Evolutionary conservation across 345 rosid genomes (phyloP), one percentile per base, ranked within the genome.

Genomic region (Populus tremula): DNA sequence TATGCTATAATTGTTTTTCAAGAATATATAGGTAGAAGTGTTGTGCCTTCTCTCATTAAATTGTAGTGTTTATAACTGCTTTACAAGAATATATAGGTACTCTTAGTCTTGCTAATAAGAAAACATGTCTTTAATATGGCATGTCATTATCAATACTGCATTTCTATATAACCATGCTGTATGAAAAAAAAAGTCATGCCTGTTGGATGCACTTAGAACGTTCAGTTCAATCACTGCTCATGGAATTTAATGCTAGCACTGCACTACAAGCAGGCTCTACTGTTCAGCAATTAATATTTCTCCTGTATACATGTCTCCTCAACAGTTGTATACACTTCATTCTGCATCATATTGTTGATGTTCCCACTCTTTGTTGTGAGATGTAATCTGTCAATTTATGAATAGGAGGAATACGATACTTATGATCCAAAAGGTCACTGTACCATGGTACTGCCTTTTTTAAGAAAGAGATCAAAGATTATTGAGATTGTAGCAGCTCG

Each of bases 391-490:
- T 47, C 18, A 14, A 59, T 47, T 13, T 72, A 73, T 65, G 27
- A 47, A 78, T 79, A 94, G 98, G 96, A 89, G 84, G 94, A 94
- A 79, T 94, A 91, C 38, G 98, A 94, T 79, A 94, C 97, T 20
- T 96, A 94, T 81, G 97, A 94, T 81, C 96, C 96, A 2, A 92
- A 91, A 66, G 98, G 96, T 9, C 96, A 88, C 59, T 88, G 89
- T 70, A 76, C 93, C 2, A 85, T 88, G 38, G 97, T 90, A 16
- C 82, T 94, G 70, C 96, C 97, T 21, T 91, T 92, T 82, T 79
- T 94, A 79, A 91, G 88, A 90, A 94, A 94, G 82, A 87, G 96
- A 74, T 86, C 96, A 1, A 94, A 92, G 80, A 91, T 94, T 27
- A 89, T 92, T 18, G 98, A 94, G 91, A 94, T 94, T 62, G 96